phyloP scores from a whole-genome alignment of 2,329 filamentous ascomycete genomes.

The Xylariomycetidae sp. region DNA sequence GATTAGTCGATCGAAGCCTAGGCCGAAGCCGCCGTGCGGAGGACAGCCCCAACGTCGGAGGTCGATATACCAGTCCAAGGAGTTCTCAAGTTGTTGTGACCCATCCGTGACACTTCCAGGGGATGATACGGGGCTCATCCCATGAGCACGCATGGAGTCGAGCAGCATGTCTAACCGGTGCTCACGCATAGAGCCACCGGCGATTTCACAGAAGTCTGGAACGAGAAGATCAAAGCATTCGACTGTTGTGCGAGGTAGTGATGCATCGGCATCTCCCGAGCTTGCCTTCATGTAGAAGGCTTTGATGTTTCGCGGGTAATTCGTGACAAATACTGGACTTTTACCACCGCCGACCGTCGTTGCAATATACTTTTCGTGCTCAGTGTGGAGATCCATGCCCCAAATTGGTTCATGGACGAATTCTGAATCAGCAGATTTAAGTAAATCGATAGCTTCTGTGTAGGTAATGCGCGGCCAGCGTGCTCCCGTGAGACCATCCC shows the following conservation, averaged over 20 bases:
- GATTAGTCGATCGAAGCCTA: conserved; percentile 84
- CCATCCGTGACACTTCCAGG: conserved; percentile 18
- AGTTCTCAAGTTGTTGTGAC: conserved; percentile 23
- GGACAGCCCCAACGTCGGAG: conserved; percentile 86
- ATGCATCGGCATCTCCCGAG: conserved; percentile 6
- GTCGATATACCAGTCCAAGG: conserved; percentile 81
- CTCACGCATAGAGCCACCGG: conserved; percentile 85
- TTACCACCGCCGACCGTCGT: conserved; percentile 42
- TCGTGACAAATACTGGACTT: conserved; percentile 81
- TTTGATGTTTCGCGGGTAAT: conserved; percentile 86
- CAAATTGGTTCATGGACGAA: conserved; percentile 70
- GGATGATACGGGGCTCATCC: conserved; percentile 43
- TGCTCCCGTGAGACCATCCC: conserved; percentile 59
- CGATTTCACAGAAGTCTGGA: conserved; percentile 80
- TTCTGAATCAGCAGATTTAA: conserved; percentile 54
- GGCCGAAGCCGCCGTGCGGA: conserved; percentile 84
- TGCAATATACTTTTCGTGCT: conserved; percentile 89
- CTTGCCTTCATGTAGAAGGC: conserved; percentile 74
- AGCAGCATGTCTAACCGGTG: conserved; percentile 65
- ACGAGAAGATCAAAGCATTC: conserved; percentile 90
- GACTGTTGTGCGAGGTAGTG: conserved; percentile 50
- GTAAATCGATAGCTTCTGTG: conserved; percentile 65
- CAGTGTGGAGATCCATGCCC: conserved; percentile 73
- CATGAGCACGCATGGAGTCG: conserved; percentile 65
- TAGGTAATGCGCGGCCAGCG: conserved; percentile 83